Evolutionary conservation across 1,284 basidiomycete genomes (phyloP).

Genomic region (Cronartium quercuum): DNA sequence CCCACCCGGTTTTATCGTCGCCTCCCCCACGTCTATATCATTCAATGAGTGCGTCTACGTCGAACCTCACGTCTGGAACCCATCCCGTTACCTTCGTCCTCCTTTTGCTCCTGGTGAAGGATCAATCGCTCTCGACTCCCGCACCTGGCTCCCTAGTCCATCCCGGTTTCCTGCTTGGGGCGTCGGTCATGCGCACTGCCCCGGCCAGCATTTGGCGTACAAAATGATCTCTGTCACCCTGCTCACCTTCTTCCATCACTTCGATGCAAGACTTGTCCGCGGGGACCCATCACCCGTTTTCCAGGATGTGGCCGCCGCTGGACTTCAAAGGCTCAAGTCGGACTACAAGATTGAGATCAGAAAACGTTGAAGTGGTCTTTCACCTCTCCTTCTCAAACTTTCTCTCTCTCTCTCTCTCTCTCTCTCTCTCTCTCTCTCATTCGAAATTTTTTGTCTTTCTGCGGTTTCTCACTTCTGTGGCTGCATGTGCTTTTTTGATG

Average conservation of each 20-base stretch:
- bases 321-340: conserved; percentile 20
- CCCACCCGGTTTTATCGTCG: conserved; percentile 30
- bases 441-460: not conserved
- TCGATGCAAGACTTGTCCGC: not conserved
- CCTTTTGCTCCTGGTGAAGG: conserved; percentile 11
- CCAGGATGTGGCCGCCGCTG: conserved; percentile 31
- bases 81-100: conserved; percentile 6
- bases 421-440: not conserved
- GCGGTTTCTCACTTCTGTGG: not conserved
- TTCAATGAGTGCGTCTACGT: conserved; percentile 14
- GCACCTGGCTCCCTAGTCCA: conserved; percentile 2
- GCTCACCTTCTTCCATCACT: conserved; percentile 26
- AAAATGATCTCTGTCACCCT: conserved; percentile 35
- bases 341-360: conserved; percentile 11
- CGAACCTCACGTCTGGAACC: conserved; percentile 25
- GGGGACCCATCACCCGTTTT: not conserved
- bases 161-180: conserved; percentile 30
- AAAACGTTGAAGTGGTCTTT: not conserved
- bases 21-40: conserved; percentile 28
- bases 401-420: not conserved
- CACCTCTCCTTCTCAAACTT: not conserved
- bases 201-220: conserved; percentile 33
- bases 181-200: conserved; percentile 32
- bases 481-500: not conserved
- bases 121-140: not conserved